These are phyloP conservation scores for Phaseolus lunatus DNA, from an alignment of 306 rosid genomes.

Conservation along the genomic window DNA sequence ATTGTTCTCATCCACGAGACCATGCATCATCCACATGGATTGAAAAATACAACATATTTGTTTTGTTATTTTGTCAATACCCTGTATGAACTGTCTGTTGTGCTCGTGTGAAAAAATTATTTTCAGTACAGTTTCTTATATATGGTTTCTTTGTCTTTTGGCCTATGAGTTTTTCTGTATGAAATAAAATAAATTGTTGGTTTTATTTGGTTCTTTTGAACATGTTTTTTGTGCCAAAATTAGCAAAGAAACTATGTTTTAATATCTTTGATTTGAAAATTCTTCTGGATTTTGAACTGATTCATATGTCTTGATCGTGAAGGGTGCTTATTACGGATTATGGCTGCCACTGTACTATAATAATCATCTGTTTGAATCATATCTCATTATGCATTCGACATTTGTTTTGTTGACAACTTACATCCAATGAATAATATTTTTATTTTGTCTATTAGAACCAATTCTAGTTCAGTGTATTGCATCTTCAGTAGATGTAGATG, in stretches of 20 bases:
- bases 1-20: constrained; percentile 6
- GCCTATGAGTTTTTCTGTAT: constrained; percentile 1
- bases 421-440: constrained; percentile 1
- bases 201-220: neutral
- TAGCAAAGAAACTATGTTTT: neutral
- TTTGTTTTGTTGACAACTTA: constrained; percentile 21
- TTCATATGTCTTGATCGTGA: constrained; percentile 34
- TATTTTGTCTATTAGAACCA: constrained; percentile 12
- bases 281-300: neutral
- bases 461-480: constrained; percentile 18
- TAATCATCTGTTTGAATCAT: constrained; percentile 9
- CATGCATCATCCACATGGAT: constrained; percentile 6
- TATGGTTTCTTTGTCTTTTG: neutral
- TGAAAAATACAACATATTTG: neutral
- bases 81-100: neutral
- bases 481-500: constrained; percentile 32
- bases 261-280: constrained; percentile 15
- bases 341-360: neutral
- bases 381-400: constrained; percentile 4
- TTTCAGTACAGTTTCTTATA: neutral
- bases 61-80: neutral
- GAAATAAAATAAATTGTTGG: neutral
- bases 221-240: neutral
- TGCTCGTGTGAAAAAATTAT: neutral
- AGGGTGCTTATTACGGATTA: constrained; percentile 10